These are phyloP conservation scores for Podaxis sp. DNA, from an alignment of 768 basidiomycete species.

Conservation along the genomic window DNA sequence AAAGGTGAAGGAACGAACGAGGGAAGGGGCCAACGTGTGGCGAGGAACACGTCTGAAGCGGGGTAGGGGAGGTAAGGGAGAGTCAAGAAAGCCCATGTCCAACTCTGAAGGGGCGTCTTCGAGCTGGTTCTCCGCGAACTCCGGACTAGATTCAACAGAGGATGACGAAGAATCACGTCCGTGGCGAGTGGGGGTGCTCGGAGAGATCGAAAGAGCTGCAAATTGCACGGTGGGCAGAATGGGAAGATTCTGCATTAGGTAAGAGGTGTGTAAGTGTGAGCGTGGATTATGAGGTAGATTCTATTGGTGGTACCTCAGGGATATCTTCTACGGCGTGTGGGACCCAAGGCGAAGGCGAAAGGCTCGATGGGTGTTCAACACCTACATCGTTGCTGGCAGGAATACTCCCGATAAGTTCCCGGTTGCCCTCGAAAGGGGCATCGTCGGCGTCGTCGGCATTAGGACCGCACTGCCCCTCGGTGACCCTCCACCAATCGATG, in stretches of 20 bases:
- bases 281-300: not conserved
- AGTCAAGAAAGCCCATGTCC: constrained; percentile 34
- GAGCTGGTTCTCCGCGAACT: constrained; percentile 35
- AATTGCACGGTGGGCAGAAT: constrained; percentile 42
- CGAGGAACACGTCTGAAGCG: constrained; percentile 27
- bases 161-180: constrained; percentile 47
- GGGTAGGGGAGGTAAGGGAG: constrained; percentile 27
- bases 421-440: constrained; percentile 34
- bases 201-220: constrained; percentile 55
- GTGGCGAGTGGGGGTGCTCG: constrained; percentile 47
- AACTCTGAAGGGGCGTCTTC: constrained; percentile 38
- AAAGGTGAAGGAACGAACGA: constrained; percentile 44
- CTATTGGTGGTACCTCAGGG: constrained; percentile 5
- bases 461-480: constrained; percentile 62
- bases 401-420: constrained; percentile 28
- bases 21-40: constrained; percentile 31
- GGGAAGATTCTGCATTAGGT: constrained; percentile 24
- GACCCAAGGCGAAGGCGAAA: constrained; percentile 31
- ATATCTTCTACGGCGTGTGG: not conserved
- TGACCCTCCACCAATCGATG: constrained; percentile 86
- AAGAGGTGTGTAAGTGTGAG: constrained; percentile 18
- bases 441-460: constrained; percentile 43
- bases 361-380: constrained; percentile 35
- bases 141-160: constrained; percentile 59
- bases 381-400: constrained; percentile 35